Evolutionary conservation across 257 asterid species (phyloP).

Genomic region (Nicotiana obtusifolia): DNA sequence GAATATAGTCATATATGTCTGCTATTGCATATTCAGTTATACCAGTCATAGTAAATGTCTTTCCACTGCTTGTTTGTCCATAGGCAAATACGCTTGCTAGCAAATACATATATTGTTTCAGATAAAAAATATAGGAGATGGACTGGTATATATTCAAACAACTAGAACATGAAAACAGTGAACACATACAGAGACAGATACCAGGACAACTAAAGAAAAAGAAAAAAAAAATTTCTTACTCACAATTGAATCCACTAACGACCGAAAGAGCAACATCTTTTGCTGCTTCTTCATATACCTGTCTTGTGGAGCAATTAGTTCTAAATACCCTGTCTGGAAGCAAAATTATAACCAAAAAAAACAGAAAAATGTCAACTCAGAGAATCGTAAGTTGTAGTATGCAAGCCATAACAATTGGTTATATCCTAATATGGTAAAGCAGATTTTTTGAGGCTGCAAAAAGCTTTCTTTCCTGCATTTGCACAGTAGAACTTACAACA

Average conservation of each 20-base stretch:
- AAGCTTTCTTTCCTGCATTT: background rate
- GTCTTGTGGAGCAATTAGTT: conserved; percentile 63
- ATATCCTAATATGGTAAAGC: background rate
- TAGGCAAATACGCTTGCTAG: conserved; percentile 90
- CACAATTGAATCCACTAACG: conserved; percentile 78
- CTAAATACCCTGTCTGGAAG: conserved; percentile 76
- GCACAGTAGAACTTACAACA: background rate
- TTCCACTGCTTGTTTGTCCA: conserved; percentile 98
- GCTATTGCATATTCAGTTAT: conserved; percentile 81
- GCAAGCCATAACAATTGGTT: background rate
- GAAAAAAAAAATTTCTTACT: conserved; percentile 21
- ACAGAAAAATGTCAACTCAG: background rate
- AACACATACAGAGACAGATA: background rate
- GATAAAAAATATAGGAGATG: background rate
- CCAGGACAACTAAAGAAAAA: background rate
- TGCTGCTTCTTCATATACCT: conserved; percentile 87
- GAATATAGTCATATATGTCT: conserved; percentile 68
- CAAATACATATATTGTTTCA: conserved; percentile 17
- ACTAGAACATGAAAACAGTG: background rate
- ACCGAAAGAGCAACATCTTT: conserved; percentile 86
- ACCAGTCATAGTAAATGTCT: conserved; percentile 93
- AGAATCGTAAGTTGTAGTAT: background rate
- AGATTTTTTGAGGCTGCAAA: background rate
- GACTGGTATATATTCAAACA: background rate
- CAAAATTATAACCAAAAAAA: conserved; percentile 2